phyloP scores from a whole-genome alignment of 176 grass and related monocot genomes.

The Poa pratensis region DNA sequence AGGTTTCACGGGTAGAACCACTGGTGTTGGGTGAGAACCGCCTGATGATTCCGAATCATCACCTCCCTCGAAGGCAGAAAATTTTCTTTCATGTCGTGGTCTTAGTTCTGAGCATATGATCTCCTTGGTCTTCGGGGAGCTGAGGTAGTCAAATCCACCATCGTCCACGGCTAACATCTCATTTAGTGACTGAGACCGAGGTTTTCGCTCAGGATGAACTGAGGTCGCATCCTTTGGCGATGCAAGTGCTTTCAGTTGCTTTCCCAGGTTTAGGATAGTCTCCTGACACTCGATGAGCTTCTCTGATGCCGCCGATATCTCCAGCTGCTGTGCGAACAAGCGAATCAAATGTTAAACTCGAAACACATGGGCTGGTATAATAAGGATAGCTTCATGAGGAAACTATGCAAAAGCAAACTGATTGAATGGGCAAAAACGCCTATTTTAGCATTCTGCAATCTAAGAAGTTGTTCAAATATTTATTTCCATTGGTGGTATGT shows the following conservation, averaged over 20 bases:
- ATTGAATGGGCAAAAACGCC: not conserved
- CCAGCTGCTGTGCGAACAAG: slow-evolving; percentile 47
- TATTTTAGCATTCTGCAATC: not conserved
- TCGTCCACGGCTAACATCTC: slow-evolving; percentile 54
- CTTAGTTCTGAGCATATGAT: slow-evolving; percentile 51
- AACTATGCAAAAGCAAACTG: not conserved
- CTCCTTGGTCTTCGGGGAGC: slow-evolving; percentile 57
- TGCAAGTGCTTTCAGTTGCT: slow-evolving; percentile 86
- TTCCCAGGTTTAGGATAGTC: slow-evolving; percentile 75
- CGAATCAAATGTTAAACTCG: not conserved
- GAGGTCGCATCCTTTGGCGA: slow-evolving; percentile 54
- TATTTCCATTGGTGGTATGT: not conserved
- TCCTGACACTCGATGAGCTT: slow-evolving; percentile 85
- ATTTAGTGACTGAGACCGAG: slow-evolving; percentile 49
- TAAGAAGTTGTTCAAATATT: not conserved
- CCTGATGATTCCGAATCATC: slow-evolving; percentile 4
- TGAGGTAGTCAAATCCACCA: slow-evolving; percentile 31
- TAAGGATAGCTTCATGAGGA: not conserved
- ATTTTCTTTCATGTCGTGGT: not conserved
- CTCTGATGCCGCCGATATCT: slow-evolving; percentile 77
- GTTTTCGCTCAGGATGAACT: slow-evolving; percentile 33
- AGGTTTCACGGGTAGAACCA: slow-evolving; percentile 3
- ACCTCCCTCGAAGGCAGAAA: not conserved
- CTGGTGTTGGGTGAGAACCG: slow-evolving; percentile 33
- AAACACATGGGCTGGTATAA: not conserved